Conservation (phyloP, 2,329 filamentous ascomycete species). For the Aspergillus chevalieri region DNA sequence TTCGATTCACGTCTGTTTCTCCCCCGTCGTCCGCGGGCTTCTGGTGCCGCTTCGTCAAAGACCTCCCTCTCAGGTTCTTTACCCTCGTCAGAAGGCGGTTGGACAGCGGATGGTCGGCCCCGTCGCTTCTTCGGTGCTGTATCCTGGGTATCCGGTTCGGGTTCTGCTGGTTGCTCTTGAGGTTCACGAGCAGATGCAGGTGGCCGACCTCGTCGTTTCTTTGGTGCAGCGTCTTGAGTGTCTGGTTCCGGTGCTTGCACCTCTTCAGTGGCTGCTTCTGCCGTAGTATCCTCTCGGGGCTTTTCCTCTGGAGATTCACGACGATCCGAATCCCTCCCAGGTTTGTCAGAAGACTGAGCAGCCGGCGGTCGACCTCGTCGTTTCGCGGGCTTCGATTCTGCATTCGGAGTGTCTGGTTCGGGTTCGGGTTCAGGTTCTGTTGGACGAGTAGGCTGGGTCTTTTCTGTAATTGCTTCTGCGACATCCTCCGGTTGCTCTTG, state of each 20-base stretch:
- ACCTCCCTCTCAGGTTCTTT: neutral
- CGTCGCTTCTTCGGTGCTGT: neutral
- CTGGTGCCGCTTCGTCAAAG: neutral
- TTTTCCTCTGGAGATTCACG: neutral
- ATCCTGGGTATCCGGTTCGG: too few species aligned
- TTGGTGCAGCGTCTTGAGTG: neutral
- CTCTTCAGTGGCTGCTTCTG: neutral
- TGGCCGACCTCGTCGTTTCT: neutral
- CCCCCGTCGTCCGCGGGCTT: conserved; percentile 3
- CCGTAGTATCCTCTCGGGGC: neutral
- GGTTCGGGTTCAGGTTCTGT: too few species aligned
- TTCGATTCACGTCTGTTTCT: conserved; percentile 3
- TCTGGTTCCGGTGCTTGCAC: neutral
- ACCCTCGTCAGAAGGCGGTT: neutral
- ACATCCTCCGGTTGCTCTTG: neutral
- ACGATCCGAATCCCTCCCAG: neutral
- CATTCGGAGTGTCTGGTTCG: neutral
- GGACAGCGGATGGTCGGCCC: neutral
- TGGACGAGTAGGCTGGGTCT: neutral
- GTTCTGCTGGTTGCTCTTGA: neutral
- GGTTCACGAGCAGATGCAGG: neutral
- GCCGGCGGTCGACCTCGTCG: neutral
- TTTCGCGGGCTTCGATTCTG: too few species aligned
- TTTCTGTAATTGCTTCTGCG: neutral
- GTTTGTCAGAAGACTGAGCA: neutral